Percentiles rank a stretch among this genome's conserved stretches.
phyloP scores from a whole-genome alignment of 2,329 filamentous ascomycete genomes.

The Phaeosphaeriaceae sp. region DNA sequence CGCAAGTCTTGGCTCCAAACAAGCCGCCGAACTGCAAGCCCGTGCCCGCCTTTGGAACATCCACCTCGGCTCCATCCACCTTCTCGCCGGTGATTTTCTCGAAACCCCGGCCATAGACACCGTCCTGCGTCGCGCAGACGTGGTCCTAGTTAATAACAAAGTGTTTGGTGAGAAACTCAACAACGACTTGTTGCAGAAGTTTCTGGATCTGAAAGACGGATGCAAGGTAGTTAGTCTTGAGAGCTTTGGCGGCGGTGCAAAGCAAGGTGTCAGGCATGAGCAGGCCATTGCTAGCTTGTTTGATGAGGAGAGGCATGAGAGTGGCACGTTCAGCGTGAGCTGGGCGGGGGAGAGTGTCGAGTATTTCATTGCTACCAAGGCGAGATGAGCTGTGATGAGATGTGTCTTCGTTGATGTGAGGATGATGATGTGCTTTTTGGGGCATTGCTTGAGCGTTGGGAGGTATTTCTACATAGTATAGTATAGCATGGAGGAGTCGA shows the following conservation, averaged over 20 bases:
- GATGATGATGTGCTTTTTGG: neutral
- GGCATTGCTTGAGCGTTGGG: too few species aligned
- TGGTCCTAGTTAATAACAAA: slow-evolving; percentile 98
- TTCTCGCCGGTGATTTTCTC: slow-evolving; percentile 85
- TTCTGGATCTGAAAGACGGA: slow-evolving; percentile 89
- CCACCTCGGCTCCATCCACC: slow-evolving; percentile 75
- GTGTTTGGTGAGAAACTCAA: slow-evolving; percentile 91
- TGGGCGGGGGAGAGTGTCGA: slow-evolving; percentile 86
- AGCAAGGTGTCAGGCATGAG: slow-evolving; percentile 74
- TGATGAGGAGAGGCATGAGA: slow-evolving; percentile 74
- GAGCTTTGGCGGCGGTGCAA: slow-evolving; percentile 80
- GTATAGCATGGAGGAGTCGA: too few species aligned
- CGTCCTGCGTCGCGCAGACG: slow-evolving; percentile 82
- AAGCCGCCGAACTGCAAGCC: slow-evolving; percentile 82
- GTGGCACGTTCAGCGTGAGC: slow-evolving; percentile 76
- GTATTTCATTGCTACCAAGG: slow-evolving; percentile 78
- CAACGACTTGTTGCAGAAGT: slow-evolving; percentile 82
- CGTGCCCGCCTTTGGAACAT: slow-evolving; percentile 91
- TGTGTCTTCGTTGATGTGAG: neutral
- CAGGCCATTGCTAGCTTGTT: slow-evolving; percentile 84
- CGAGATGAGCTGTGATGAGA: slow-evolving; percentile 46
- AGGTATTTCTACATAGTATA: too few species aligned
- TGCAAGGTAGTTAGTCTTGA: slow-evolving; percentile 91
- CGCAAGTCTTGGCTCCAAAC: slow-evolving; percentile 78
- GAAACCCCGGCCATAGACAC: slow-evolving; percentile 72